These are phyloP conservation scores for Chalciporus piperatus DNA, from an alignment of 768 basidiomycete species.

Conservation along the genomic window DNA sequence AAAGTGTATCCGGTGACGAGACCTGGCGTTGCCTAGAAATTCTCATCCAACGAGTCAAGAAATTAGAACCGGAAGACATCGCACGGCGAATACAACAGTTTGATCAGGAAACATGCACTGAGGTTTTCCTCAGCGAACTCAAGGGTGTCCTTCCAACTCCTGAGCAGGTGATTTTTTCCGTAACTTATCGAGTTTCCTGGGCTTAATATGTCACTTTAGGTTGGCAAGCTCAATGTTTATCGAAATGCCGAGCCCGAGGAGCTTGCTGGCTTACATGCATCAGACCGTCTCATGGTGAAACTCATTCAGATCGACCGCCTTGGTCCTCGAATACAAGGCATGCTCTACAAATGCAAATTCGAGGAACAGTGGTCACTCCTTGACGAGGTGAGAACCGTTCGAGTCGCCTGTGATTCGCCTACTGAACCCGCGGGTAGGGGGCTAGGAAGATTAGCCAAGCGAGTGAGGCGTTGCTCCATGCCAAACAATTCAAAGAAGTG, in stretches of 20 bases:
- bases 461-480: conserved; percentile 72
- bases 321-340: conserved; percentile 85
- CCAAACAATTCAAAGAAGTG: conserved; percentile 87
- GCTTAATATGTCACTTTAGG: conserved; percentile 37
- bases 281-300: conserved; percentile 96
- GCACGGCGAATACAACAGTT: conserved; percentile 81
- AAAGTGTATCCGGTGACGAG: not conserved
- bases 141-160: conserved; percentile 87
- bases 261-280: conserved; percentile 83
- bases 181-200: not conserved
- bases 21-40: conserved; percentile 58
- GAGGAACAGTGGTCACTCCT: conserved; percentile 81
- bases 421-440: conserved; percentile 46
- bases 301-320: conserved; percentile 92
- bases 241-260: conserved; percentile 85
- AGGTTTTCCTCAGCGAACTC: conserved; percentile 86
- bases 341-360: conserved; percentile 89
- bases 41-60: conserved; percentile 83
- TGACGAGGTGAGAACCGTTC: conserved; percentile 58
- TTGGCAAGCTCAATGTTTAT: conserved; percentile 88
- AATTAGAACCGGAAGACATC: conserved; percentile 82
- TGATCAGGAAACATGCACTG: conserved; percentile 82
- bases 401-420: not conserved
- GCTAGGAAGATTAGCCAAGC: conserved; percentile 80
- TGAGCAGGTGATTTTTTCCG: conserved; percentile 59